phyloP scores from a whole-genome alignment of 495 filamentous ascomycete species.

The Cenococcum geophilum region DNA sequence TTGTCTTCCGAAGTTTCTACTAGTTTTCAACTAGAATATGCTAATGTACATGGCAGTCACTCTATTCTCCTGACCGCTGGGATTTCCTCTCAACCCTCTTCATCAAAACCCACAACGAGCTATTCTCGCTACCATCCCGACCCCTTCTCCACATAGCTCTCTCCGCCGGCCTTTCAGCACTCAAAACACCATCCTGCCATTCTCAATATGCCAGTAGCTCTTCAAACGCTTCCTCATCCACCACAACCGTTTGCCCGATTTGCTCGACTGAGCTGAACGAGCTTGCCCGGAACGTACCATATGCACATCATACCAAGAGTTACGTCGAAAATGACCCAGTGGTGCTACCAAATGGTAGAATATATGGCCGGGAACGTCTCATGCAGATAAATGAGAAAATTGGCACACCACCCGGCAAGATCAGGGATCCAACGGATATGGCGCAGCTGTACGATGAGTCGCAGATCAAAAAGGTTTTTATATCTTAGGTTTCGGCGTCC shows the following conservation, averaged over 20 bases:
- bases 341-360: constrained; percentile 76
- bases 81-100: constrained; percentile 72
- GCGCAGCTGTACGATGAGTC: constrained; percentile 53
- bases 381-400: constrained; percentile 70
- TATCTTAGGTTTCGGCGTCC: constrained; percentile 42
- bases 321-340: constrained; percentile 81
- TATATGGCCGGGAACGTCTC: constrained; percentile 73
- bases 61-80: constrained; percentile 73
- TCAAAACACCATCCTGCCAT: constrained; percentile 95
- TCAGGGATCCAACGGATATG: constrained; percentile 71
- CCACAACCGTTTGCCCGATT: constrained; percentile 78
- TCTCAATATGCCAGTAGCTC: constrained; percentile 55
- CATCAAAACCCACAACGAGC: constrained; percentile 74
- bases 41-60: constrained; percentile 44
- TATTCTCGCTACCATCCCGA: constrained; percentile 73
- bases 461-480: constrained; percentile 82
- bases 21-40: constrained; percentile 13
- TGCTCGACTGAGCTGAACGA: constrained; percentile 92
- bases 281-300: constrained; percentile 79
- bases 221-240: constrained; percentile 53
- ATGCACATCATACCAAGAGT: constrained; percentile 90
- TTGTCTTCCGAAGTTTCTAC: constrained; percentile 4
- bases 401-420: constrained; percentile 53
- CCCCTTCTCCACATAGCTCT: constrained; percentile 91
- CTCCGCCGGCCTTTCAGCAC: constrained; percentile 82